Base-by-base conservation (phyloP, 2,329 filamentous ascomycete genomes). In the Tolypocladium tundrense region DNA sequence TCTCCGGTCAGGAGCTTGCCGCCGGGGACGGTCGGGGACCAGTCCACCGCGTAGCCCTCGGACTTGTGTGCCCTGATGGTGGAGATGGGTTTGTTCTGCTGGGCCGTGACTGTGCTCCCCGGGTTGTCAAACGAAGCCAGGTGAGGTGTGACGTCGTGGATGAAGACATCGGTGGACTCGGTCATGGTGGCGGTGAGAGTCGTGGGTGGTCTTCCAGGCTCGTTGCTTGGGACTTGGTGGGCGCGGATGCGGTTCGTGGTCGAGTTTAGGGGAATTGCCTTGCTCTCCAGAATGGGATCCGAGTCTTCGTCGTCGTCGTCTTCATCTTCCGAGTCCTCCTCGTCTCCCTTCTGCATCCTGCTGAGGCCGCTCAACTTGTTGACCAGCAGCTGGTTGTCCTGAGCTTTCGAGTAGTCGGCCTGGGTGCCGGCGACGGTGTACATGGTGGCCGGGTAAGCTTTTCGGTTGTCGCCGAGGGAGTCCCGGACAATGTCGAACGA, bases 31-130 rank as follows among this genome's bases (percentile, higher is more conserved):
- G 65, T 63, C 1, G 91, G 89, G 33, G 92, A 96, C 94, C 94
- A 99, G 75, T 97, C 94, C n/a, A 99, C 75, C 0, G 91, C 94
- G 72, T 97, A 99, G 54, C 94, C 94, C 78, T 99, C 94, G 14
- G 86, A 78, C 75, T 92, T 93, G 82, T 99, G 94, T 65, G 93
- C 91, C 65, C 89, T 85, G 65, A 99, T 86, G 3, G 91, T 97
- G 63, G 83, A 88, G 55, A 96, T 75, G 40, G 94, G 91, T 76
- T 95, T 95, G 72, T 91, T 93, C 70, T 96, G 90, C 67, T 89
- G 86, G 1, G 90, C 80, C 8, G 89, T 86, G 63, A 97, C 84
- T 63, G 86, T 79, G 48, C 86, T 88, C 60, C 94, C 93, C 1
- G 94, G 94, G 59, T 84, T 88, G 71, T 97, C 93, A 72, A 99